Conservation (phyloP, 192 early-diverging fungal genomes). For the Backusella circina region DNA sequence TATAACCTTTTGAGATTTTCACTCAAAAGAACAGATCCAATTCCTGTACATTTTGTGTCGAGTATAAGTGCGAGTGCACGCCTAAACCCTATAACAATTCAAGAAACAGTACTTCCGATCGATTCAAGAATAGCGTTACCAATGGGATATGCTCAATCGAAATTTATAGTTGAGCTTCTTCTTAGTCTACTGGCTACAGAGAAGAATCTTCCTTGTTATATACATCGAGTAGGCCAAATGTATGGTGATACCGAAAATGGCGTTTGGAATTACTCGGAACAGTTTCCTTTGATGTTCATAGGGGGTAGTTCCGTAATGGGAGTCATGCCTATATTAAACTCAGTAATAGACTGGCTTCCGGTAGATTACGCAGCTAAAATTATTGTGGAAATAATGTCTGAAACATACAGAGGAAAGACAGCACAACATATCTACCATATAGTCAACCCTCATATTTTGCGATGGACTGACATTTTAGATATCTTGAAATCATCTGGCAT, state of each 20-base stretch:
- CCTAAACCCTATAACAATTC: background rate
- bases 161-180: constrained; percentile 26
- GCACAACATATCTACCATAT: constrained; percentile 18
- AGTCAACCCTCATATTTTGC: constrained; percentile 15
- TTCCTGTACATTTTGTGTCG: constrained; percentile 25
- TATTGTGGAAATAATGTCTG: constrained; percentile 21
- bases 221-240: constrained; percentile 31
- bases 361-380: constrained; percentile 19
- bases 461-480: constrained; percentile 17
- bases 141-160: constrained; percentile 32
- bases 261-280: constrained; percentile 29
- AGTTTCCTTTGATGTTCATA: constrained; percentile 22
- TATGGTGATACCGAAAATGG: constrained; percentile 23
- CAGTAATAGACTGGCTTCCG: constrained; percentile 25
- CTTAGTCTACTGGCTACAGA: constrained; percentile 3
- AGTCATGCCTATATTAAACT: constrained; percentile 14
- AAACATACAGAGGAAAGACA: background rate
- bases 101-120: constrained; percentile 8
- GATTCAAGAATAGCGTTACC: constrained; percentile 15
- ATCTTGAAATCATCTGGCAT: background rate
- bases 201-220: constrained; percentile 17
- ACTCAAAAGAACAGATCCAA: constrained; percentile 1
- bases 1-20: constrained; percentile 26
- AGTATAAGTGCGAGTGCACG: constrained; percentile 26
- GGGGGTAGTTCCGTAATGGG: constrained; percentile 15